phyloP scores from a whole-genome alignment of 2,329 filamentous ascomycete species.

The Aureobasidium sp. region DNA sequence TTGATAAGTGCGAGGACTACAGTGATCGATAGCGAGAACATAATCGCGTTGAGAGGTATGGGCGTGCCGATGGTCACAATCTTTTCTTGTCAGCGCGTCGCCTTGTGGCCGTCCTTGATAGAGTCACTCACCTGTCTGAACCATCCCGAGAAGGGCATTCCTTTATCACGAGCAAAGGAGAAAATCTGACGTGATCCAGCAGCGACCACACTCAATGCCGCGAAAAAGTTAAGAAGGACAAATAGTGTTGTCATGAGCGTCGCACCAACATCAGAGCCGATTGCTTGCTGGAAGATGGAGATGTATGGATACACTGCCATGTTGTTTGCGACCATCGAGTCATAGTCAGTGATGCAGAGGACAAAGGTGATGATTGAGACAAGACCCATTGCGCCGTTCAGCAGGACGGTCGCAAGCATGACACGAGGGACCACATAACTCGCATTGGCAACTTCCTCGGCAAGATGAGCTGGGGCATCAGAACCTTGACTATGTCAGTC shows the following conservation, averaged over 20 bases:
- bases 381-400: conserved; percentile 37
- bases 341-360: conserved; percentile 31
- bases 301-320: conserved; percentile 30
- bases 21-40: conserved; percentile 22
- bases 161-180: conserved; percentile 38
- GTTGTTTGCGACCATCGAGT: conserved; percentile 26
- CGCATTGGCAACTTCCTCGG: conserved; percentile 28
- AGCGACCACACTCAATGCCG: conserved; percentile 32
- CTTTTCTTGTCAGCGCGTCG: neutral
- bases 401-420: conserved; percentile 35
- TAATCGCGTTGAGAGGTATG: conserved; percentile 25
- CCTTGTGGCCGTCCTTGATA: no score
- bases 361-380: conserved; percentile 36
- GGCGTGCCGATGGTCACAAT: conserved; percentile 15
- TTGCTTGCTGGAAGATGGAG: conserved; percentile 18
- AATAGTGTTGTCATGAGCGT: conserved; percentile 39
- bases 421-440: conserved; percentile 30
- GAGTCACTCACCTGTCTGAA: conserved; percentile 22
- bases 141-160: conserved; percentile 29
- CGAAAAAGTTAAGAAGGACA: conserved; percentile 29
- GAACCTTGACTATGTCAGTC: conserved; percentile 27
- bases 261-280: conserved; percentile 20
- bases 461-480: conserved; percentile 19
- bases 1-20: conserved; percentile 30
- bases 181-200: conserved; percentile 37